Evolutionary conservation across 2,329 filamentous ascomycete species (phyloP).

Genomic region (Aureobasidium sp.): DNA sequence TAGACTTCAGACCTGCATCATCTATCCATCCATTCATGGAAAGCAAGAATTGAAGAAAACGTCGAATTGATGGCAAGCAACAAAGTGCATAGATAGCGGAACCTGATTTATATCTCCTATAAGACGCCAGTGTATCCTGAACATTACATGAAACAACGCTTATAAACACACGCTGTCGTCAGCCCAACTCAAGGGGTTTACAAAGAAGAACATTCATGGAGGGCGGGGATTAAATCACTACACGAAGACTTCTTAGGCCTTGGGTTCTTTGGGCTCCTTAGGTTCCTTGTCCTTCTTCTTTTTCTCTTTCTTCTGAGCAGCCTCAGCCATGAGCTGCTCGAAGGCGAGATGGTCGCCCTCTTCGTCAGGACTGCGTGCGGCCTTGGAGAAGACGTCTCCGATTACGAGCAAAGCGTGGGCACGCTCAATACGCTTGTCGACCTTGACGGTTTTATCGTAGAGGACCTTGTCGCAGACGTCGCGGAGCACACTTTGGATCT

Average conservation of each 20-base stretch:
- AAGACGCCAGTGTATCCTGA: neutral
- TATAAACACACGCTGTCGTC: neutral
- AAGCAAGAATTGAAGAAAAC: neutral
- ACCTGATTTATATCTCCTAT: neutral
- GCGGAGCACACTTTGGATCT: constrained; percentile 90
- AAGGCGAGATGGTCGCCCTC: constrained; percentile 99
- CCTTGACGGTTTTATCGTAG: constrained; percentile 66
- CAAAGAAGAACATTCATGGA: neutral
- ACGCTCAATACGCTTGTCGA: constrained; percentile 80
- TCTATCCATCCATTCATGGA: neutral
- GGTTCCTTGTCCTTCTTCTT: constrained; percentile 37
- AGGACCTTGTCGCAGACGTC: constrained; percentile 90
- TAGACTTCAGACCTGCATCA: neutral
- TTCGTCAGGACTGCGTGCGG: constrained; percentile 62
- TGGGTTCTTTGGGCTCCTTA: neutral
- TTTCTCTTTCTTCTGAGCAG: constrained; percentile 87
- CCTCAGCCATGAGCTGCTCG: constrained; percentile 94
- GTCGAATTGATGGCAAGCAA: neutral
- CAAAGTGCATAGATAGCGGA: neutral
- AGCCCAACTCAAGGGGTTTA: neutral
- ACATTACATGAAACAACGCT: neutral
- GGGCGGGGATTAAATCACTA: neutral
- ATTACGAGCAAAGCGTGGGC: constrained; percentile 83
- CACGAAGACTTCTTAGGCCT: neutral
- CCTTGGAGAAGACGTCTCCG: constrained; percentile 82